Base-by-base conservation (phyloP, 2,329 filamentous ascomycete genomes). In the Incumbomyces lentus region DNA sequence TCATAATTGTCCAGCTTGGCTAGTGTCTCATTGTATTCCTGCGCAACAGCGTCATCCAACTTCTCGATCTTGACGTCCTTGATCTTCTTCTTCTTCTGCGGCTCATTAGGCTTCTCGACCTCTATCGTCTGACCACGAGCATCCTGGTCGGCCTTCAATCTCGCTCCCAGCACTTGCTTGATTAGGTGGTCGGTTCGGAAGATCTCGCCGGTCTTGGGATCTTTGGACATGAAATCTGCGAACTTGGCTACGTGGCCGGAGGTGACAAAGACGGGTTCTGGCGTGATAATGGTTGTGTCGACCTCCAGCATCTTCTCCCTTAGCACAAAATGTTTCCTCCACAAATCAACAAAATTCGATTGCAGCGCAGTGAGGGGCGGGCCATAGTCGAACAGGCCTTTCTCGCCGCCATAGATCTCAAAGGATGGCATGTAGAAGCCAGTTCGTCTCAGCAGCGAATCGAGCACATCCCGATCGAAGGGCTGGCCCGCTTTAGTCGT, bases 161-260 rank as follows among this genome's bases (percentile, higher is more conserved):
- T 78, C 40, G 79, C 73, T 72, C 95, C 89, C 44, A 98, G 78
- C 32, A 95, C 81, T 59, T 94, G 86, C 74, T 96, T 89, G 56
- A 98, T 89, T 59, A 96, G 79, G 71, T 98, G 92, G 63, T 98
- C 92, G 49, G 92, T 88, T 58, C 92, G 81, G 64, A 98, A 81
- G 62, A 95, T 95, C 67, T 98, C 92, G 63, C 92, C 92, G 60
- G 84, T 95, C 76, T 94, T 93, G 53, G 90, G 87, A 67, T 98
- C 92, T 69, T 94, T 95, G 81, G 86, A 95, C 89, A 96, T 95
- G 86, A 86, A 96, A 67, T 96, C 90, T 67, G 87, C 85, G 62
- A 96, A 96, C 68, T 94, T 94, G 67, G 95, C 90, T 55, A 96
- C 92, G 70, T 98, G 92, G 54, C 92, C 92, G 65, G 81, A 86